phyloP scores from a whole-genome alignment of 768 basidiomycete genomes.

The Cubamyces lactineus region DNA sequence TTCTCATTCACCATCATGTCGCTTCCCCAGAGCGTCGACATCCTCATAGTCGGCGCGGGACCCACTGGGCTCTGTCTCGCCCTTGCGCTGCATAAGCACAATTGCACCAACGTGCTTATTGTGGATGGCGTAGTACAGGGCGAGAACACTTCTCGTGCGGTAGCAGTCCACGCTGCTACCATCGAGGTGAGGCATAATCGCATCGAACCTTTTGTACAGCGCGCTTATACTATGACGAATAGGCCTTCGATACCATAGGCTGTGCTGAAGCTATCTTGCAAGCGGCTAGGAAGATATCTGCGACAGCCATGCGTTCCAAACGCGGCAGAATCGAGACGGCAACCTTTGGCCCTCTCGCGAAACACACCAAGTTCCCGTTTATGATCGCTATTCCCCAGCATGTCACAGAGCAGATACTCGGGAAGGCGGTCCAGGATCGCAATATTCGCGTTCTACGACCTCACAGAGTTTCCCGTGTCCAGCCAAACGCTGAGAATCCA shows the following conservation, averaged over 20 bases:
- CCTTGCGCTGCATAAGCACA: conserved; percentile 47
- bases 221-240: neutral
- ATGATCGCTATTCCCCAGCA: conserved; percentile 47
- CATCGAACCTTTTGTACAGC: neutral
- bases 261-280: conserved; percentile 44
- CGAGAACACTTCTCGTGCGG: conserved; percentile 46
- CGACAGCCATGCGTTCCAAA: conserved; percentile 37
- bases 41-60: conserved; percentile 56
- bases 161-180: conserved; percentile 54
- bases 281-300: conserved; percentile 39
- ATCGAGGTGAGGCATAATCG: conserved; percentile 45
- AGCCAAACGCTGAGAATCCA: conserved; percentile 32
- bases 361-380: conserved; percentile 50
- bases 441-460: conserved; percentile 43
- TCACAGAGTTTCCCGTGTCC: conserved; percentile 44
- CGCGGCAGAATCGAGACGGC: conserved; percentile 33
- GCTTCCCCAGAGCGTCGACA: conserved; percentile 41
- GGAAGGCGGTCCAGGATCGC: conserved; percentile 36
- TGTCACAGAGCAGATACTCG: conserved; percentile 46
- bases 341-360: conserved; percentile 40
- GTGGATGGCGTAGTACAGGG: conserved; percentile 44
- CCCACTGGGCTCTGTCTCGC: conserved; percentile 52
- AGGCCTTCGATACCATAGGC: conserved; percentile 52
- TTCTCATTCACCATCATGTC: conserved; percentile 26
- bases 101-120: conserved; percentile 45